phyloP scores from a whole-genome alignment of 73 alveolate genomes.

The Loxodes magnus region DNA sequence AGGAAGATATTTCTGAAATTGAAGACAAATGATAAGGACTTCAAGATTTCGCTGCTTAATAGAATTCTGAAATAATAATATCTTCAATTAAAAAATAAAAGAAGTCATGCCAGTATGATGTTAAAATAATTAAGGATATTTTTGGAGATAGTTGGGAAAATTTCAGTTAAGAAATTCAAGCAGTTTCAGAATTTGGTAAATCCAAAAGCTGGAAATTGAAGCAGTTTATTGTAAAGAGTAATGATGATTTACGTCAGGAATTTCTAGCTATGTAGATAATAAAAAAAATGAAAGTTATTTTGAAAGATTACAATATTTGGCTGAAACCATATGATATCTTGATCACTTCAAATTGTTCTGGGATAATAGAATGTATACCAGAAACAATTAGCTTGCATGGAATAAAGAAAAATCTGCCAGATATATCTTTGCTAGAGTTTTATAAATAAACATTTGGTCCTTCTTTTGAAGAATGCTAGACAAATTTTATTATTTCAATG shows the following conservation, averaged over 20 bases:
- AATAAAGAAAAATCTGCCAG: conserved; percentile 52
- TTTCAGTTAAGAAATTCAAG: conserved; percentile 13
- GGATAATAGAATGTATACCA: conserved; percentile 71
- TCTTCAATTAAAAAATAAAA: conserved; percentile 1
- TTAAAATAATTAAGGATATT: not conserved
- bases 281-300: conserved; percentile 53
- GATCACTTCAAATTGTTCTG: conserved; percentile 65
- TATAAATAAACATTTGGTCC: conserved; percentile 45
- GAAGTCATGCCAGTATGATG: no score
- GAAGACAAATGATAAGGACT: conserved; percentile 4
- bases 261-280: conserved; percentile 74
- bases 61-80: no score
- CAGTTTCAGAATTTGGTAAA: conserved; percentile 27
- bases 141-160: conserved; percentile 37
- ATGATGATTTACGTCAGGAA: conserved; percentile 81
- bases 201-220: conserved; percentile 65
- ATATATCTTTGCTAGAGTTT: conserved; percentile 46
- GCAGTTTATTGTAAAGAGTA: conserved; percentile 64
- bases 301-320: conserved; percentile 43
- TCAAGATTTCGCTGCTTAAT: conserved; percentile 35
- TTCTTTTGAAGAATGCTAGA: conserved; percentile 51
- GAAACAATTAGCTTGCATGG: conserved; percentile 67
- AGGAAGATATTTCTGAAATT: not conserved
- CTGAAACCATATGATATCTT: conserved; percentile 68
- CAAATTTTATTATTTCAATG: conserved; percentile 49